Evolutionary conservation across 2,329 filamentous ascomycete species (phyloP).

Genomic region (Botrytis paeoniae): DNA sequence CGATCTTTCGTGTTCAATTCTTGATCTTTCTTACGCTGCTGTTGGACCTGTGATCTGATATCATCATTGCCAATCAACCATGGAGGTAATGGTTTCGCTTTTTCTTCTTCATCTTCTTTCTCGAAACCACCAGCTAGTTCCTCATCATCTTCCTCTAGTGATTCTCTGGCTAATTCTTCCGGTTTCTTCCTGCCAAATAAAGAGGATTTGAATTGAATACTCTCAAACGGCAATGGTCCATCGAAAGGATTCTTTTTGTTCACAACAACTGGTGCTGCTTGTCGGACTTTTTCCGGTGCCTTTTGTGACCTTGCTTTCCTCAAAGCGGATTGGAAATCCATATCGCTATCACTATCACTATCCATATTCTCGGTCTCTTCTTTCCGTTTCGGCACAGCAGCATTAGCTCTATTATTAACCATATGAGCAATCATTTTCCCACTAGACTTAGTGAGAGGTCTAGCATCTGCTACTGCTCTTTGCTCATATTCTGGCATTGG

Average conservation of each 20-base stretch:
- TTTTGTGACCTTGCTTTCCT: constrained; percentile 66
- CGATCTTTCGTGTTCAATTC: constrained; percentile 64
- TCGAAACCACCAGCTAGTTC: constrained; percentile 42
- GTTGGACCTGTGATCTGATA: constrained; percentile 60
- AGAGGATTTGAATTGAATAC: constrained; percentile 66
- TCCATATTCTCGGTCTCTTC: constrained; percentile 36
- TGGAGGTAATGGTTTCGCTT: constrained; percentile 61
- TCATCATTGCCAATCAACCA: constrained; percentile 68
- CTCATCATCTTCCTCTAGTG: constrained; percentile 34
- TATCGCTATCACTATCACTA: constrained; percentile 66
- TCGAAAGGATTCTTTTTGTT: constrained; percentile 65
- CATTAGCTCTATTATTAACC: constrained; percentile 70
- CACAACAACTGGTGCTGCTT: constrained; percentile 41
- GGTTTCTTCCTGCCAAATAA: constrained; percentile 49
- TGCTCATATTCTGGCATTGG: constrained; percentile 55
- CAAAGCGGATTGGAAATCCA: constrained; percentile 75
- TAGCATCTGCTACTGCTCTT: constrained; percentile 49
- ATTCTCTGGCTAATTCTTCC: constrained; percentile 26
- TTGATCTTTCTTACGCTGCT: constrained; percentile 54
- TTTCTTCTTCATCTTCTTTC: constrained; percentile 36
- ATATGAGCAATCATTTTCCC: constrained; percentile 68
- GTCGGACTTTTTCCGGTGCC: constrained; percentile 41
- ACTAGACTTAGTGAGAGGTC: constrained; percentile 49
- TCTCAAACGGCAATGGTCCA: constrained; percentile 88
- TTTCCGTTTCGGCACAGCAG: constrained; percentile 49